These are phyloP conservation scores for Helicostylum pulchrum DNA, from an alignment of 192 early-diverging fungal genomes.

Conservation along the genomic window DNA sequence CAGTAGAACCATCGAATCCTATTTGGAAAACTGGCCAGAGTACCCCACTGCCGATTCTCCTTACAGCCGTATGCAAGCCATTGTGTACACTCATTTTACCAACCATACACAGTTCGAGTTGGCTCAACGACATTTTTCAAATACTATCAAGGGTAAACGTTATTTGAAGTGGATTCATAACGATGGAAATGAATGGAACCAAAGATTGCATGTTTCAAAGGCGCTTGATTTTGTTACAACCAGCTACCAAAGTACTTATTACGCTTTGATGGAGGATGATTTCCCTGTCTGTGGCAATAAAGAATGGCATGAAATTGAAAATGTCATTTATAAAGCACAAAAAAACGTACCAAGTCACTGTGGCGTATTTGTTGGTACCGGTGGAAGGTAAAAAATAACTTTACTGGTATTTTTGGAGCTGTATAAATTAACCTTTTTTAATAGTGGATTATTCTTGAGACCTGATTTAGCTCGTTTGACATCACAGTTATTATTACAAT, in stretches of 20 bases:
- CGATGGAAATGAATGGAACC: constrained; percentile 46
- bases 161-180: constrained; percentile 47
- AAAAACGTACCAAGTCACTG: constrained; percentile 43
- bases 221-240: constrained; percentile 39
- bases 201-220: constrained; percentile 46
- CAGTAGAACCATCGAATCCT: constrained; percentile 42
- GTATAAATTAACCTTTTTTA: background rate
- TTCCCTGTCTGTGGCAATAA: constrained; percentile 49
- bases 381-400: constrained; percentile 40
- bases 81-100: constrained; percentile 52
- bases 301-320: constrained; percentile 49
- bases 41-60: constrained; percentile 36
- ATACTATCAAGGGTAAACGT: constrained; percentile 40
- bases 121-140: constrained; percentile 32
- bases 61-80: constrained; percentile 46
- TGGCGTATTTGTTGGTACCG: constrained; percentile 54
- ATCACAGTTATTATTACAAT: constrained; percentile 32
- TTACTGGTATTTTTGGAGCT: too few relatives aligned
- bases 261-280: constrained; percentile 52
- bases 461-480: constrained; percentile 26
- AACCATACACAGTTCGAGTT: constrained; percentile 44
- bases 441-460: constrained; percentile 38
- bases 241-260: constrained; percentile 38
- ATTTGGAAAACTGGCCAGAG: constrained; percentile 43
- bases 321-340: constrained; percentile 46